phyloP scores from a whole-genome alignment of 805 yeast species.

The Wickerhamiella shivajii region DNA sequence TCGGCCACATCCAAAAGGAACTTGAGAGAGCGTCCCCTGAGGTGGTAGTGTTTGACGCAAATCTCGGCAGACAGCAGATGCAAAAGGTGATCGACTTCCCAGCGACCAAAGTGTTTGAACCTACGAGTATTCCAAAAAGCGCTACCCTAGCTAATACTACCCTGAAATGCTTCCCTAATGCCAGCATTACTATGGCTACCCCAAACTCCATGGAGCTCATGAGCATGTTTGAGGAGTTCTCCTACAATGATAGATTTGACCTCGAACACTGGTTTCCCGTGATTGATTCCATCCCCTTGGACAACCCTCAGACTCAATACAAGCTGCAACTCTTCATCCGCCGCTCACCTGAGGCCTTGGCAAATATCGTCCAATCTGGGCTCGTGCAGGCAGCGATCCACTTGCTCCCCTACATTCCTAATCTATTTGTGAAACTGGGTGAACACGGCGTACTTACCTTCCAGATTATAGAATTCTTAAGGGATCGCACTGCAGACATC shows the following conservation, averaged over 20 bases:
- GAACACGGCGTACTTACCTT: slow-evolving; percentile 40
- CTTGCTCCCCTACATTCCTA: slow-evolving; percentile 60
- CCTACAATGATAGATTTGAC: slow-evolving; percentile 30
- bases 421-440: slow-evolving; percentile 54
- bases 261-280: slow-evolving; percentile 65
- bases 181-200: slow-evolving; percentile 34
- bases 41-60: slow-evolving; percentile 51
- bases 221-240: slow-evolving; percentile 39
- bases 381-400: slow-evolving; percentile 53
- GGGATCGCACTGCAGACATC: slow-evolving; percentile 18
- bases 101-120: slow-evolving; percentile 39
- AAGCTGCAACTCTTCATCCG: slow-evolving; percentile 18
- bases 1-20: slow-evolving; percentile 29
- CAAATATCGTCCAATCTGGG: slow-evolving; percentile 21
- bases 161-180: slow-evolving; percentile 35
- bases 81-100: slow-evolving; percentile 24
- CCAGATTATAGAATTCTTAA: slow-evolving; percentile 23
- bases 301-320: slow-evolving; percentile 21
- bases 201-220: slow-evolving; percentile 57
- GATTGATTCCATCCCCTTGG: slow-evolving; percentile 42
- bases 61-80: slow-evolving; percentile 36
- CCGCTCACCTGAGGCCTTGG: slow-evolving; percentile 18
- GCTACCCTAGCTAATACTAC: slow-evolving; percentile 29
- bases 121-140: slow-evolving; percentile 61
- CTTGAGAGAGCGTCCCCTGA: slow-evolving; percentile 33